These are phyloP conservation scores for Wallacemonas collosoma DNA, from an alignment of 208 protist genomes.

Conservation along the genomic window DNA sequence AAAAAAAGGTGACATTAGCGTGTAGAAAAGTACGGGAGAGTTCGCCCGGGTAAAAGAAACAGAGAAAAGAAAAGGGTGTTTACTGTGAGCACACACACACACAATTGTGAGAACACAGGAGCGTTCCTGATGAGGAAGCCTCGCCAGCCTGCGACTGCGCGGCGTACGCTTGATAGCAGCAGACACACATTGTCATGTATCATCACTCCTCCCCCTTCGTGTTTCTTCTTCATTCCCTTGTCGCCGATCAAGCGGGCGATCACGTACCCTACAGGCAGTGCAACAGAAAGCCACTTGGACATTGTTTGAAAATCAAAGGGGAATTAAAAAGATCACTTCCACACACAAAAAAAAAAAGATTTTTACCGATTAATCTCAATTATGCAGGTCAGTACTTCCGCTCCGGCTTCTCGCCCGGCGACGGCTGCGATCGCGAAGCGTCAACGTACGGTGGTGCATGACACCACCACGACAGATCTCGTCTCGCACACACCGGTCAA, in stretches of 20 bases:
- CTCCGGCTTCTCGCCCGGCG: neutral
- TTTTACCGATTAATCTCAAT: neutral
- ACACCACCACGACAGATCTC: conserved; percentile 3
- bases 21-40: neutral
- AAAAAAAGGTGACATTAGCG: neutral
- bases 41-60: neutral
- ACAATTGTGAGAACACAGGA: too few species aligned
- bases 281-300: neutral
- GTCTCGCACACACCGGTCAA: conserved; percentile 2
- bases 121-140: too few species aligned
- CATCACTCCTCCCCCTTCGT: too few species aligned
- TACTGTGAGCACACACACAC: too few species aligned
- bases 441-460: conserved; percentile 2
- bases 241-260: too few species aligned
- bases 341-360: neutral
- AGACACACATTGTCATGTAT: too few species aligned
- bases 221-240: too few species aligned
- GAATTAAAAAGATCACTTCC: neutral
- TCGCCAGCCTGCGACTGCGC: too few species aligned
- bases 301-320: too few species aligned
- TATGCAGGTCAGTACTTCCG: neutral
- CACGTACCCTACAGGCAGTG: neutral
- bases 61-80: neutral
- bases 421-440: neutral
- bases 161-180: too few species aligned